Conservation (phyloP, 495 filamentous ascomycete species). For the Penicillium malachiteum region DNA sequence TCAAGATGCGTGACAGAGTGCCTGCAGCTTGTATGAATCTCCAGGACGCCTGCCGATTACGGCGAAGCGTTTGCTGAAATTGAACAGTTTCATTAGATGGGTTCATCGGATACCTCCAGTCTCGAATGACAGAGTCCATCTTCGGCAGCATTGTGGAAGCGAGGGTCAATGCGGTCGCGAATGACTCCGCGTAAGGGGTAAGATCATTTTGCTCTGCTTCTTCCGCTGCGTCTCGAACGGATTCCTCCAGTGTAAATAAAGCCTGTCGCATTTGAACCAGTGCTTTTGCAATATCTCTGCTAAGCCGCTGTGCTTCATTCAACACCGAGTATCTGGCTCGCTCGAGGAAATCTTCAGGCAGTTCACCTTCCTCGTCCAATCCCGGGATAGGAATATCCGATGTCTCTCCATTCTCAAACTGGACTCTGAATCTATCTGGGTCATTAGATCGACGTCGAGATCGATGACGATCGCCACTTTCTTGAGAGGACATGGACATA, state of each 20-base stretch:
- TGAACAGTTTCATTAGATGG: constrained; percentile 51
- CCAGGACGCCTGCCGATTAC: constrained; percentile 56
- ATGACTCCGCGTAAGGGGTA: constrained; percentile 38
- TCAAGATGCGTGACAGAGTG: constrained; percentile 53
- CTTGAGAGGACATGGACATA: constrained; percentile 44
- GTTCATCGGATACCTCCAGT: constrained; percentile 61
- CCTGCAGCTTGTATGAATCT: constrained; percentile 70
- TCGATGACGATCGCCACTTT: constrained; percentile 41
- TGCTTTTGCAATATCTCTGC: constrained; percentile 53
- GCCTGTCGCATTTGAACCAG: constrained; percentile 57
- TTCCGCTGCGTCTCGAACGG: constrained; percentile 23
- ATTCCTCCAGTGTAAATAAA: constrained; percentile 53
- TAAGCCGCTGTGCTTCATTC: constrained; percentile 50
- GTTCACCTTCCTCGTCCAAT: constrained; percentile 25
- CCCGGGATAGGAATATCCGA: constrained; percentile 51
- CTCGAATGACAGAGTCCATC: constrained; percentile 55
- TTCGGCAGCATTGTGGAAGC: constrained; percentile 50
- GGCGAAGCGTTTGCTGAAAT: constrained; percentile 57
- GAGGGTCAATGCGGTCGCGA: constrained; percentile 47
- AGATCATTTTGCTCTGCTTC: constrained; percentile 22
- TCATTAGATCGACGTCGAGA: constrained; percentile 39
- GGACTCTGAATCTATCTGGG: constrained; percentile 47
- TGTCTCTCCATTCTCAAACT: constrained; percentile 63
- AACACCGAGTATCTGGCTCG: constrained; percentile 44
- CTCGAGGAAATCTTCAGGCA: constrained; percentile 34